phyloP scores from a whole-genome alignment of 2,329 filamentous ascomycete genomes.

The Ampelomyces quisqualis region DNA sequence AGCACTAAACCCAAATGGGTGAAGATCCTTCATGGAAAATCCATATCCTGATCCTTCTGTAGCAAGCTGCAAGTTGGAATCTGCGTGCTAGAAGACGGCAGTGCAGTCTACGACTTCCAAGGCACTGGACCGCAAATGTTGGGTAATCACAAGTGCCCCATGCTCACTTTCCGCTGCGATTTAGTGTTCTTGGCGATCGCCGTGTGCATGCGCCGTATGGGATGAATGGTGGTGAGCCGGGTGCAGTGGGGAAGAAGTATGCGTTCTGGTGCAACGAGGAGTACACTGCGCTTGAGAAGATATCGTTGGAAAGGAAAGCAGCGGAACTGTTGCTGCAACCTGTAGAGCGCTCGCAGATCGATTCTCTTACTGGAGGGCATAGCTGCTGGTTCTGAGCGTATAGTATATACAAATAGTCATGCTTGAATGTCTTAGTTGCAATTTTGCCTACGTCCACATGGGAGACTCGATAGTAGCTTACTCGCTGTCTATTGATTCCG shows the following conservation, averaged over 20 bases:
- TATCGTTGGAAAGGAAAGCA: constrained; percentile 39
- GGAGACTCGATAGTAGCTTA: no score
- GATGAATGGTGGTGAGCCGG: constrained; percentile 36
- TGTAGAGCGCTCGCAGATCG: background rate
- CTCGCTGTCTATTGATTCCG: no score
- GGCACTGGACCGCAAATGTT: constrained; percentile 13
- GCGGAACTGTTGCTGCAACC: constrained; percentile 22
- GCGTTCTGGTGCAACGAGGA: constrained; percentile 31
- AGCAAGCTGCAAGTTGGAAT: constrained; percentile 11
- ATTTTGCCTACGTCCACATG: no score
- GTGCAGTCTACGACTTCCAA: constrained; percentile 13
- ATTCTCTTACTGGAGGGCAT: background rate
- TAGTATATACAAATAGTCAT: no score
- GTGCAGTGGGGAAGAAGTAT: constrained; percentile 29
- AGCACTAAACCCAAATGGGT: no score
- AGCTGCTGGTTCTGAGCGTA: no score
- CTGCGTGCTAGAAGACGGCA: constrained; percentile 7
- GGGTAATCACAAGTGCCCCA: constrained; percentile 19
- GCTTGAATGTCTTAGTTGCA: no score
- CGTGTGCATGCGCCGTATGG: constrained; percentile 42
- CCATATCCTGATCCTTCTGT: no score
- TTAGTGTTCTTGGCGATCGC: constrained; percentile 43
- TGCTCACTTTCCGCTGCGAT: constrained; percentile 35
- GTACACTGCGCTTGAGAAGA: constrained; percentile 25
- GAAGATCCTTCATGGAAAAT: no score